phyloP scores from a whole-genome alignment of 2,329 filamentous ascomycete species.

The Colletotrichum sp. region DNA sequence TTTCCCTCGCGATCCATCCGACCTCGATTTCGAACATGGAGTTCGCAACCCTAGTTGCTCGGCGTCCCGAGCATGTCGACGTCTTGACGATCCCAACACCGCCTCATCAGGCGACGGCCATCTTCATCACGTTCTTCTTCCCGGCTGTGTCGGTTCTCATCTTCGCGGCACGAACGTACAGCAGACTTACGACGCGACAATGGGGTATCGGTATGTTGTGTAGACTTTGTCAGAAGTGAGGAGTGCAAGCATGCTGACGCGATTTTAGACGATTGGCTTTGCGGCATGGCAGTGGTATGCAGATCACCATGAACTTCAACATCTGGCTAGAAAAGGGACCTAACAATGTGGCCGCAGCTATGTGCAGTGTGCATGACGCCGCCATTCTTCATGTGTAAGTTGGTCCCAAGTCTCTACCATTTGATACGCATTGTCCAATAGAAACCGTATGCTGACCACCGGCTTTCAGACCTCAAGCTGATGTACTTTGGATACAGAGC shows the following conservation, averaged over 20 bases:
- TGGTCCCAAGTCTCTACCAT: not conserved
- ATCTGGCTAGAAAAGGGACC: accelerated
- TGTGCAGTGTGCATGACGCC: conserved; percentile 22
- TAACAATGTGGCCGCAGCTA: conserved; percentile 10
- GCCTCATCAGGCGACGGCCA: conserved; percentile 31
- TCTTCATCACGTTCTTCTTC: conserved; percentile 36
- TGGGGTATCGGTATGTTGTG: conserved; percentile 28
- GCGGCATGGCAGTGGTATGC: conserved; percentile 27
- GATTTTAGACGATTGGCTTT: conserved; percentile 29
- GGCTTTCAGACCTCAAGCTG: conserved; percentile 27
- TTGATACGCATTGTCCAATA: not conserved
- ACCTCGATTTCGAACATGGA: not conserved
- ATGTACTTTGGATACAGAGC: conserved; percentile 33
- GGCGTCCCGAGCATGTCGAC: conserved; percentile 24
- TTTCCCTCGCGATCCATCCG: not conserved
- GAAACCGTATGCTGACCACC: not conserved
- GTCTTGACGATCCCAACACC: conserved; percentile 34
- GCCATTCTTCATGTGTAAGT: conserved; percentile 31
- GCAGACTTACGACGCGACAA: conserved; percentile 28
- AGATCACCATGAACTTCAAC: not conserved
- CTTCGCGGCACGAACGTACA: conserved; percentile 27
- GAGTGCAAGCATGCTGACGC: not conserved
- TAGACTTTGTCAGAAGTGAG: not conserved
- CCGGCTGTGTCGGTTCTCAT: conserved; percentile 31
- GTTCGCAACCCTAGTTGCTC: not conserved